Evolutionary conservation across 2,329 filamentous ascomycete genomes (phyloP), one percentile per base, ranked within the genome.

Genomic region (Didymella segeticola): DNA sequence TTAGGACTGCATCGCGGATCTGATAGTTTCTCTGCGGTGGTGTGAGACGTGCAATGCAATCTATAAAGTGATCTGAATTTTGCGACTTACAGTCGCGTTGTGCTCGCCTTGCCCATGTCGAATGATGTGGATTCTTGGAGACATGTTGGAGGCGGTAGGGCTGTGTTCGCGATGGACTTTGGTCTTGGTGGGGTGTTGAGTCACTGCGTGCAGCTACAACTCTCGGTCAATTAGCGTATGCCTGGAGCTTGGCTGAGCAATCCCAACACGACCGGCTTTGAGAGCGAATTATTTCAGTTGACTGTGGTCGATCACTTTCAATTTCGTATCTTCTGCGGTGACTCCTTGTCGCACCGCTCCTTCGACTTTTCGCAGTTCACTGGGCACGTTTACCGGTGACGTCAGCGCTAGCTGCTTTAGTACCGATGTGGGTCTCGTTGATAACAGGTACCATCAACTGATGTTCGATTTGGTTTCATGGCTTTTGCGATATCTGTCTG

Each of bases 1-100:
- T 96, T 47, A 96, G 83, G 54, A 85, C 79, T 1, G 93, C 92
- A 69, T 97, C 93, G n/a, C 73, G 86, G 33, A 96, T 79, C 56
- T 77, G 69, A 70, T 93, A 88, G 76, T 93, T 91, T 58, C 83
- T 87, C 22, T 79, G 67, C 59, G 68, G 80, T 68, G 95, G 83
- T 33, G 42, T 60, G 33, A 53, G 47, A 26, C 37, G 17, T 27
- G 33, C 8, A 20, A 5, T 8, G 15, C 29, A 11, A n/a, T n/a
- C n/a, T n/a, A n/a, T n/a, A n/a, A n/a, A n/a, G n/a, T n/a, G n/a
- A n/a, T n/a, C n/a, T 26, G 25, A 10, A 12, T 27, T 20, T 20
- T 19, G 11, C n/a, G 12, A 43, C 64, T 43, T 60, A 71, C 70
- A 15, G 66, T 69, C 15, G 63, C 57, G 75, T 96, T 96, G 82